Conservation (phyloP, 306 rosid species). For the Canavalia gladiata region DNA sequence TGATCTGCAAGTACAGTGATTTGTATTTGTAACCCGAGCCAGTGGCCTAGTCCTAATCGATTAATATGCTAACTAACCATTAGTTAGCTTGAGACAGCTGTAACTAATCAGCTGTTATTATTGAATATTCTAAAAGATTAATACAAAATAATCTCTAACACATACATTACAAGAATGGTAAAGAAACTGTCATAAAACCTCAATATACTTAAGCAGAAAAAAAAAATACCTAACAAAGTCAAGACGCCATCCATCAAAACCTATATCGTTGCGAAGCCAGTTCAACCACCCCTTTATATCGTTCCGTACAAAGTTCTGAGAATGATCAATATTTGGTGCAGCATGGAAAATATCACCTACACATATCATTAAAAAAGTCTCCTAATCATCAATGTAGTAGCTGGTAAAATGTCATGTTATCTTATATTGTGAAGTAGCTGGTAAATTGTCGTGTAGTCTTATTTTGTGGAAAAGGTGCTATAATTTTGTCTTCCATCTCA, state of each 20-base stretch:
- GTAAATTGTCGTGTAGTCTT: not conserved
- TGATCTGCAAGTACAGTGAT: no score
- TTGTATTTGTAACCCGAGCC: no score
- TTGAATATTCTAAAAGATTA: no score
- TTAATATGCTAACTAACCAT: no score
- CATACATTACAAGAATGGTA: not conserved
- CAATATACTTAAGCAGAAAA: slow-evolving; percentile 29
- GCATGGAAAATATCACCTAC: slow-evolving; percentile 84
- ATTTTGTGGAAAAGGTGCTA: slow-evolving; percentile 38
- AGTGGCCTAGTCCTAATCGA: no score
- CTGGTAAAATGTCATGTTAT: slow-evolving; percentile 17
- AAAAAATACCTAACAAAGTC: slow-evolving; percentile 73
- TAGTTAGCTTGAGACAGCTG: no score
- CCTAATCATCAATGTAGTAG: slow-evolving; percentile 13
- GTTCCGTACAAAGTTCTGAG: slow-evolving; percentile 72
- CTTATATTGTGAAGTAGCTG: slow-evolving; percentile 28
- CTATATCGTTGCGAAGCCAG: slow-evolving; percentile 81
- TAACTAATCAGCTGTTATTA: no score
- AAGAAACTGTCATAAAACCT: slow-evolving; percentile 16
- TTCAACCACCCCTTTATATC: slow-evolving; percentile 79
- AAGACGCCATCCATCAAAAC: slow-evolving; percentile 88
- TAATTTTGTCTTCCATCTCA: slow-evolving; percentile 25
- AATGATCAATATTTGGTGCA: slow-evolving; percentile 88
- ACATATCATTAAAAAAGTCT: slow-evolving; percentile 38
- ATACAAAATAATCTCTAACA: no score